Conservation (phyloP, 2,329 filamentous ascomycete genomes). For the Iodosphaeria phyllophila region DNA sequence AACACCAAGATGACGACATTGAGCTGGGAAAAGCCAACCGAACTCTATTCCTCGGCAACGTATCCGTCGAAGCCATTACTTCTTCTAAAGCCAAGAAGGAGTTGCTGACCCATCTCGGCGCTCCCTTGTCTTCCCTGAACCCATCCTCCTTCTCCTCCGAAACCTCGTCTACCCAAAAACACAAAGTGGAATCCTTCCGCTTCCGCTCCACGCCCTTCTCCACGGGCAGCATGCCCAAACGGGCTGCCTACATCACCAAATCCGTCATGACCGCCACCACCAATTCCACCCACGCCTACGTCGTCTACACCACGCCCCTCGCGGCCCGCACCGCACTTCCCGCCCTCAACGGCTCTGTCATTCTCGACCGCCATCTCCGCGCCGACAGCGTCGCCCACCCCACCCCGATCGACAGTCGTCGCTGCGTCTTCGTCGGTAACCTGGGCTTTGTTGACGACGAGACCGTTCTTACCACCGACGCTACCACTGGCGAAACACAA, state of each 20-base stretch:
- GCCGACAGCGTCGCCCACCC: slow-evolving; percentile 88
- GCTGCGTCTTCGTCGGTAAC: slow-evolving; percentile 93
- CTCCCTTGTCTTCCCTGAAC: slow-evolving; percentile 41
- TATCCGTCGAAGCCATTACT: slow-evolving; percentile 65
- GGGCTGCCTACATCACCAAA: slow-evolving; percentile 84
- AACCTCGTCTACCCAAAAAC: slow-evolving; percentile 27
- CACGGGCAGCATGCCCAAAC: slow-evolving; percentile 61
- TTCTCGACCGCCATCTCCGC: slow-evolving; percentile 75
- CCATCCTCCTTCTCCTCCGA: slow-evolving; percentile 44
- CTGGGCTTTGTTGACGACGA: slow-evolving; percentile 93
- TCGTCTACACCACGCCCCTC: slow-evolving; percentile 59
- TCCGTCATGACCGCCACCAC: slow-evolving; percentile 82
- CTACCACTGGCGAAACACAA: slow-evolving; percentile 45
- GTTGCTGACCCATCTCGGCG: slow-evolving; percentile 59
- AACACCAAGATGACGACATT: slow-evolving; percentile 20
- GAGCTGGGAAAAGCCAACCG: slow-evolving; percentile 74
- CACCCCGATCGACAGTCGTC: slow-evolving; percentile 59
- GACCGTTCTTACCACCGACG: slow-evolving; percentile 44
- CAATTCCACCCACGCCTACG: slow-evolving; percentile 86
- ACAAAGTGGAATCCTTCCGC: slow-evolving; percentile 76
- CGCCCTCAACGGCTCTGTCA: slow-evolving; percentile 63
- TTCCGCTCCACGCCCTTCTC: slow-evolving; percentile 88
- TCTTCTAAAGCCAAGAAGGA: slow-evolving; percentile 67
- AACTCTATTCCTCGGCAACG: slow-evolving; percentile 86
- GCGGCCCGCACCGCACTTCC: slow-evolving; percentile 61